These are phyloP conservation scores for Aspergillus sclerotioniger DNA, from an alignment of 495 filamentous ascomycete species.

Conservation along the genomic window DNA sequence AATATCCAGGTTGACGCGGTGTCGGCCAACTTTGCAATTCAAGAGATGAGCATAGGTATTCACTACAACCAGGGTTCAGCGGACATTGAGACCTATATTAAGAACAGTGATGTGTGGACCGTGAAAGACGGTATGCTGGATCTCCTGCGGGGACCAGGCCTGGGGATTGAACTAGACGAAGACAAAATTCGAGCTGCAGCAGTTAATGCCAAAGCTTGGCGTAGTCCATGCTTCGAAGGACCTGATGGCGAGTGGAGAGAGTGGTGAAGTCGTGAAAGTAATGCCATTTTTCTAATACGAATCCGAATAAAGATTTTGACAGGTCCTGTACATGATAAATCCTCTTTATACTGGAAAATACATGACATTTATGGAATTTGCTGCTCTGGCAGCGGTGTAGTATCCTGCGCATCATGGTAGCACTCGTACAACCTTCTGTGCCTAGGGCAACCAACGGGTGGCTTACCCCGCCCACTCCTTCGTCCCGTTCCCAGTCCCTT, in stretches of 20 bases:
- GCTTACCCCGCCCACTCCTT: too few relatives aligned
- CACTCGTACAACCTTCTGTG: too few relatives aligned
- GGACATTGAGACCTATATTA: conserved; percentile 66
- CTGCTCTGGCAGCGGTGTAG: too few relatives aligned
- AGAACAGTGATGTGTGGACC: conserved; percentile 58
- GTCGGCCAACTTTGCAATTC: conserved; percentile 70
- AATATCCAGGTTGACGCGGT: conserved; percentile 63
- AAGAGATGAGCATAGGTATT: conserved; percentile 77
- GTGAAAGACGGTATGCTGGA: conserved; percentile 66
- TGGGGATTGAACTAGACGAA: conserved; percentile 76
- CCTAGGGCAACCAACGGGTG: too few relatives aligned
- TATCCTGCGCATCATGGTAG: too few relatives aligned
- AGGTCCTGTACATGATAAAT: background rate
- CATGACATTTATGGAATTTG: too few relatives aligned
- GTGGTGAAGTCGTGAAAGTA: too few relatives aligned
- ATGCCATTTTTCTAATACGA: too few relatives aligned
- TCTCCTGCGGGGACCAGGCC: conserved; percentile 55
- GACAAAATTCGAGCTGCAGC: conserved; percentile 44
- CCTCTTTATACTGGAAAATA: too few relatives aligned
- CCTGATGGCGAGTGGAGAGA: conserved; percentile 11
- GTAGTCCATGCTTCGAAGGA: conserved; percentile 10
- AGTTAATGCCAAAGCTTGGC: conserved; percentile 6
- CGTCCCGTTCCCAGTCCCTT: too few relatives aligned
- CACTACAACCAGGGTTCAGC: conserved; percentile 68
- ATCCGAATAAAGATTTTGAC: too few relatives aligned